Conservation (phyloP, 2,329 filamentous ascomycete species). For the Colletotrichum tropicale region DNA sequence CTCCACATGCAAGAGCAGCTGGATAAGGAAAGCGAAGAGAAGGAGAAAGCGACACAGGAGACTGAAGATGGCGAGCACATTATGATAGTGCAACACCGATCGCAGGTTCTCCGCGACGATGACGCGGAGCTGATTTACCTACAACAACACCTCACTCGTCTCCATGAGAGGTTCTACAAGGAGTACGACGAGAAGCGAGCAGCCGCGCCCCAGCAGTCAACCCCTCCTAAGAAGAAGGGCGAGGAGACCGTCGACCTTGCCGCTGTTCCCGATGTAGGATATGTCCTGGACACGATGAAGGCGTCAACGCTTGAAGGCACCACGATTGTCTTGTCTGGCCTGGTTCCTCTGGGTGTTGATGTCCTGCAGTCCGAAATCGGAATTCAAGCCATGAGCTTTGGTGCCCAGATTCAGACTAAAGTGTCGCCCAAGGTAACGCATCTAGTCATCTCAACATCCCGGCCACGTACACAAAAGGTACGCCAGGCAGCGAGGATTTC, state of each 20-base stretch:
- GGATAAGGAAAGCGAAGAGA: slow-evolving; percentile 80
- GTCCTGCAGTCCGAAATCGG: slow-evolving; percentile 85
- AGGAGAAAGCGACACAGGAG: slow-evolving; percentile 49
- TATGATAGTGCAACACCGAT: slow-evolving; percentile 42
- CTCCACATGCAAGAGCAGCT: slow-evolving; percentile 91
- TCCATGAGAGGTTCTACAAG: slow-evolving; percentile 84
- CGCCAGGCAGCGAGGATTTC: slow-evolving; percentile 81
- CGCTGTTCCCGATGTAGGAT: slow-evolving; percentile 82
- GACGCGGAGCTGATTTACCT: slow-evolving; percentile 82
- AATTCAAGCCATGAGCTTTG: slow-evolving; percentile 85
- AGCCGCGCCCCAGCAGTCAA: slow-evolving; percentile 23
- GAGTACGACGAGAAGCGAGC: slow-evolving; percentile 70
- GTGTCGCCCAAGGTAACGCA: slow-evolving; percentile 72
- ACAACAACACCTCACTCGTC: slow-evolving; percentile 73
- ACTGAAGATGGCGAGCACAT: slow-evolving; percentile 40
- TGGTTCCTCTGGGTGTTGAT: slow-evolving; percentile 82
- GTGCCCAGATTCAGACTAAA: slow-evolving; percentile 65
- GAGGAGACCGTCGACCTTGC: slow-evolving; percentile 49
- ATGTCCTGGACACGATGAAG: slow-evolving; percentile 85
- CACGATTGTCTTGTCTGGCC: slow-evolving; percentile 86
- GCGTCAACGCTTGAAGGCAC: slow-evolving; percentile 74
- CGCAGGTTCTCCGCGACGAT: slow-evolving; percentile 85
- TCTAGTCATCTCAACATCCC: slow-evolving; percentile 71
- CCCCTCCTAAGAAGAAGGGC: slow-evolving; percentile 20
- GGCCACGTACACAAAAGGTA: slow-evolving; percentile 88